Evolutionary conservation across 139 green algal species (phyloP), one percentile per base, ranked within the genome.

Genomic region (Chlorokybus atmophyticus): DNA sequence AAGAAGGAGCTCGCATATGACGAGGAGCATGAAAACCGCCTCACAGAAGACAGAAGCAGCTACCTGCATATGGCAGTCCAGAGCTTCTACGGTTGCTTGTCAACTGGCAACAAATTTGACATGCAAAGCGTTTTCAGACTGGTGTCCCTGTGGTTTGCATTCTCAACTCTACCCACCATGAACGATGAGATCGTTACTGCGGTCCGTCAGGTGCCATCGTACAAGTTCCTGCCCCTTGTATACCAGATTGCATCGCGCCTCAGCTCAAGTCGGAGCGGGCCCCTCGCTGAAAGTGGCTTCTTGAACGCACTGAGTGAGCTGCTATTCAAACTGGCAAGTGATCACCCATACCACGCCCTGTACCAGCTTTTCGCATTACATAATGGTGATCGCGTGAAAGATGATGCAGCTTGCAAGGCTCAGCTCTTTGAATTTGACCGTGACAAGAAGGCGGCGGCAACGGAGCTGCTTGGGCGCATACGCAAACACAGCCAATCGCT

Each of bases 201-300:
- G n/a, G n/a, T n/a, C 19, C 17, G 31, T 5, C n/a, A 68, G 38
- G 69, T 82, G 4, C 82, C 88, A 4, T 82, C 78, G 28, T 57
- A 79, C 71, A 96, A 96, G 70, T 88, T 94, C 65, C 67, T 96
- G 40, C 79, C 82, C 1, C 75, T 96, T 6, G 69, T 86, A 24
- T 93, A 94, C 73, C 88, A 96, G 70, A 75, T 94, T 19, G 82
- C 72, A 3, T 83, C 79, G 0, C 63, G 82, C 23, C 52, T 87
- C 42, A 70, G 44, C 41, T 32, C 4, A 4, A 40, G 39, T 28
- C 52, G 54, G 14, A 44, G 10, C 10, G 35, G 35, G 10, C 35
- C 35, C 35, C 10, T 14, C 10, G 10, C 10, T 14, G 35, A 10
- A 14, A 44, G 35, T 14, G 35, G 35, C 35, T 44, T 44, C 35